Evolutionary conservation across 2,329 filamentous ascomycete species (phyloP), one percentile per base, ranked within the genome.

Genomic region (Stachybotrys chartarum): DNA sequence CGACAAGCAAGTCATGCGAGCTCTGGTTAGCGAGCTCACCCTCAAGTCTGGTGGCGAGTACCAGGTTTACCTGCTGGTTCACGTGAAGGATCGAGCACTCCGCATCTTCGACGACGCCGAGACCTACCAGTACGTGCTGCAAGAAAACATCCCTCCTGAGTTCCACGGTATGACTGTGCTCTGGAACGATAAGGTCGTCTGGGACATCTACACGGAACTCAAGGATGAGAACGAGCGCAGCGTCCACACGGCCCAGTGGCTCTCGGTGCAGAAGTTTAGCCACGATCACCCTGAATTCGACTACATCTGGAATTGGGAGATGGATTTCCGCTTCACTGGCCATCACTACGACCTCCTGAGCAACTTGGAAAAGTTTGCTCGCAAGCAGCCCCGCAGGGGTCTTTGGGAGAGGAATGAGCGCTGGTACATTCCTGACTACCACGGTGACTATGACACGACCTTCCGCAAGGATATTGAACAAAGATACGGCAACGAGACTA

Each of bases 241-340:
- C 53, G 82, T 83, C n/a, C 80, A 84, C 62, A 77, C 78, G 31
- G 76, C 80, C 32, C 86, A 90, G 63, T 90, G 86, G 76, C 78
- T 90, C 61, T 86, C 87, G 6, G 78, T 91, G 3, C 88, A 91
- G 66, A 86, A 86, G 70, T 91, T 92, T 66, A 83, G 83, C 56
- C 80, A 87, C 63, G 86, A 87, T 52, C 86, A 91, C 63, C 88
- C 88, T 0, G 84, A 93, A 63, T 94, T 89, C 60, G 87, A 92
- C 61, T 91, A 82, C 63, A 79, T 91, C 61, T 94, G 90, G 88
- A 92, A 93, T 68, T 92, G 88, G 89, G 90, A 94, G 67, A 88
- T 91, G 72, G 89, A 94, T 65, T 85, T 87, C 35, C 81, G 90
- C 51, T 87, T 88, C 65, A 90, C 85, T 0, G 90, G 90, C 8